Evolutionary conservation across 2,329 filamentous ascomycete species (phyloP).

Genomic region (Fusarium keratoplasticum): DNA sequence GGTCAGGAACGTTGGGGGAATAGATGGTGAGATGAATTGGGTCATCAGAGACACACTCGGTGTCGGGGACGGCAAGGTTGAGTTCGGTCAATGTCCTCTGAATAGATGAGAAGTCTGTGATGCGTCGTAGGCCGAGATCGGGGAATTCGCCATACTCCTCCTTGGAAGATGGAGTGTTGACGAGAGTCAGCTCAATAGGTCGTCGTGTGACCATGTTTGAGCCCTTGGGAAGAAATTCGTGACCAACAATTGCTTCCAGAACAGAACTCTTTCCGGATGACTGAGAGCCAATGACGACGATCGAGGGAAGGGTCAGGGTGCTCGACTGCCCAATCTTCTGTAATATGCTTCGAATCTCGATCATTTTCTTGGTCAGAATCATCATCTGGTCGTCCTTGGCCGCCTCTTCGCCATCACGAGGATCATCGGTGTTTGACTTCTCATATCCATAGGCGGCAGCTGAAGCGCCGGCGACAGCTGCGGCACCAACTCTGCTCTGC

Average conservation of each 20-base stretch:
- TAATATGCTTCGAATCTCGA: constrained; percentile 93
- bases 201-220: constrained; percentile 97
- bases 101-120: constrained; percentile 91
- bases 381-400: constrained; percentile 99
- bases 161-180: constrained; percentile 90
- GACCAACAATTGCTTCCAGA: constrained; percentile 94
- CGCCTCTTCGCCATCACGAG: constrained; percentile 70
- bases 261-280: constrained; percentile 99
- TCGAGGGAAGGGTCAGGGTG: constrained; percentile 89
- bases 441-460: constrained; percentile 85
- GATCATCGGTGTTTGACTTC: constrained; percentile 73
- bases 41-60: constrained; percentile 94
- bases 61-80: constrained; percentile 90
- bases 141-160: constrained; percentile 97
- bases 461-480: constrained; percentile 76
- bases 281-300: constrained; percentile 99
- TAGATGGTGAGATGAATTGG: constrained; percentile 96
- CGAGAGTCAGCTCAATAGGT: constrained; percentile 93
- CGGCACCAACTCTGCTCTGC: constrained; percentile 69
- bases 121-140: constrained; percentile 86
- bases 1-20: constrained; percentile 93
- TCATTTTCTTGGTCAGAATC: constrained; percentile 99
- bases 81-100: constrained; percentile 95
- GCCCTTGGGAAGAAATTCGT: constrained; percentile 98
- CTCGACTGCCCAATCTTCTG: constrained; percentile 93